These are phyloP conservation scores for Endocalyx cinctus DNA, from an alignment of 2,329 filamentous ascomycete species.

Conservation along the genomic window DNA sequence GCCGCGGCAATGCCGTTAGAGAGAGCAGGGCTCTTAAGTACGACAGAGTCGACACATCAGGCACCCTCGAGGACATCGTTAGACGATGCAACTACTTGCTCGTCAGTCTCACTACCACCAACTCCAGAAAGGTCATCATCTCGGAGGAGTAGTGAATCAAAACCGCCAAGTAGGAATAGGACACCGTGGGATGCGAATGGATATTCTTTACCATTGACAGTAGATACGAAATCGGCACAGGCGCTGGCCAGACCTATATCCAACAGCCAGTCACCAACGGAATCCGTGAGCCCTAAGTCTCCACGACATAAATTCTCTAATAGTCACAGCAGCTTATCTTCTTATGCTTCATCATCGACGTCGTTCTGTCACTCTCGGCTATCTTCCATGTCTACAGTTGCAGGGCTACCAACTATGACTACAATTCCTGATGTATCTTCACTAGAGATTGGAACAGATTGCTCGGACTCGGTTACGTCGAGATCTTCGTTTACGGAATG, in stretches of 20 bases:
- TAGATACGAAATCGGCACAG: slow-evolving; percentile 32
- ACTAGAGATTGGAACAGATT: slow-evolving; percentile 26
- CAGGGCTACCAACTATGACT: slow-evolving; percentile 33
- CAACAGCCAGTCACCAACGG: slow-evolving; percentile 20
- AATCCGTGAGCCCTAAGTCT: slow-evolving; percentile 27
- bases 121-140: slow-evolving; percentile 16
- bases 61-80: slow-evolving; percentile 20
- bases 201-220: slow-evolving; percentile 40
- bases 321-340: slow-evolving; percentile 49
- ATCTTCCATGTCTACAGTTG: slow-evolving; percentile 49
- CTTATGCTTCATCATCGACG: slow-evolving; percentile 41
- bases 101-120: slow-evolving; percentile 24
- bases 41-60: slow-evolving; percentile 11
- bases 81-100: slow-evolving; percentile 16
- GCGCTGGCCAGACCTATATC: slow-evolving; percentile 15
- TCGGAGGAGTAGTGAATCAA: slow-evolving; percentile 24
- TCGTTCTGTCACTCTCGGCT: slow-evolving; percentile 47
- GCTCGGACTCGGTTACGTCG: slow-evolving; percentile 3
- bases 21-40: slow-evolving; percentile 10
- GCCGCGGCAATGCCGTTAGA: slow-evolving; percentile 20
- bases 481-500: slow-evolving; percentile 5
- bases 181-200: slow-evolving; percentile 49
- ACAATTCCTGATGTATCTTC: slow-evolving; percentile 32
- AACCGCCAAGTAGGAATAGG: slow-evolving; percentile 29
- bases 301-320: slow-evolving; percentile 42